Evolutionary conservation across 208 protist species (phyloP), one percentile per base, ranked within the genome.

Genomic region (Leptomonas pyrrhocoris): DNA sequence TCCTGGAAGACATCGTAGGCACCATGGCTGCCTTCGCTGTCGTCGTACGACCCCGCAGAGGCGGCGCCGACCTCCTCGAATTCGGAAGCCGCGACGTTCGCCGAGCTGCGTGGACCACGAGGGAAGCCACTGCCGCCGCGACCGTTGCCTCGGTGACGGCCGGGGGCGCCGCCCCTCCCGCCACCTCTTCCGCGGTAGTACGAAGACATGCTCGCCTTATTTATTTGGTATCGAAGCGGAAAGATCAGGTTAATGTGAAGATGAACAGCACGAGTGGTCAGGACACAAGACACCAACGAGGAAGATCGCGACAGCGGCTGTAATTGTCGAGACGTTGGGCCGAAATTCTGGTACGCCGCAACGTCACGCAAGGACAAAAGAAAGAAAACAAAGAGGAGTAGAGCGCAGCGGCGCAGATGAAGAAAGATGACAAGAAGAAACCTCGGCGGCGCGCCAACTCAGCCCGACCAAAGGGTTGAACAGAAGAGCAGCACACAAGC

Each of bases 111-210:
- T 4, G 23, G 9, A 4, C 21, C 49, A 54, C 23, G 23, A 31
- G 23, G 7, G 49, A 27, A 31, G 49, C 9, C 38, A 36, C 28
- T 21, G 21, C 30, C 66, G 18, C 50, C 43, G 18, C 21, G 23
- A 55, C 43, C 31, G 53, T 27, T 31, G 40, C 66, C n/a, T 27
- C 66, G 57, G 42, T 27, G 28, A 13, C 36, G 18, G 53, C n/a
- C 43, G 18, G 31, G 55, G 12, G 53, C 53, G 46, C 55, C 48
- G 11, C 49, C 48, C 23, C 61, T 23, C 25, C 42, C 27, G 13
- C 51, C 30, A 38, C 34, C 21, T 21, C 66, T 30, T 16, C 65
- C 65, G 12, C 66, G 66, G 42, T 63, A 55, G n/a, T 50, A 63
- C 7, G 31, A 54, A 25, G 66, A 72, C 66, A 72, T 72, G n/a